phyloP scores from a whole-genome alignment of 1,284 basidiomycete species.

The Cutaneotrichosporon dermatis region DNA sequence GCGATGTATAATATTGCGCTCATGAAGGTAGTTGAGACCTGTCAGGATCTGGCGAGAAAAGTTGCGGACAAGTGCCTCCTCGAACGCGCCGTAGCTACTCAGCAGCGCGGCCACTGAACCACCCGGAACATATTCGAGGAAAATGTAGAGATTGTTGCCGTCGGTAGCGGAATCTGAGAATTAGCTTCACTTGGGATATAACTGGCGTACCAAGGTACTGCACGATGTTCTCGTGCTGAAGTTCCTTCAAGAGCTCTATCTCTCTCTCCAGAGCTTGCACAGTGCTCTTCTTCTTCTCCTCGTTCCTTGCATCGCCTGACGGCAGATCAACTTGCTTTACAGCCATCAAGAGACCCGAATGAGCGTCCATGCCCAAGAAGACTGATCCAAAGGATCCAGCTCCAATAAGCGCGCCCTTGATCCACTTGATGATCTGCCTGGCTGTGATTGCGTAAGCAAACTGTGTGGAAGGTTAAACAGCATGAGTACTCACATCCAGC shows the following conservation, averaged over 20 bases:
- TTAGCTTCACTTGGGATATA: no score
- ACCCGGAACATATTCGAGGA: slow-evolving; percentile 97
- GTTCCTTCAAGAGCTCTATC: slow-evolving; percentile 89
- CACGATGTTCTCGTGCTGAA: slow-evolving; percentile 96
- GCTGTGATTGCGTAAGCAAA: slow-evolving; percentile 34
- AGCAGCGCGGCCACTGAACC: slow-evolving; percentile 91
- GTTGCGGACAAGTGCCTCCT: slow-evolving; percentile 88
- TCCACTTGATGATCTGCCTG: slow-evolving; percentile 83
- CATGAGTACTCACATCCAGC: slow-evolving; percentile 56
- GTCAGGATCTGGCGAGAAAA: slow-evolving; percentile 91
- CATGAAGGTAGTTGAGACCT: slow-evolving; percentile 90
- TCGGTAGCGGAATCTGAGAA: slow-evolving; percentile 77
- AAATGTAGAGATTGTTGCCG: slow-evolving; percentile 88
- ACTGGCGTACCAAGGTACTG: slow-evolving; percentile 80
- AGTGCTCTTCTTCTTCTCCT: slow-evolving; percentile 93
- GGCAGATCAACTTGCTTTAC: slow-evolving; percentile 98
- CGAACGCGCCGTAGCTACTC: slow-evolving; percentile 92
- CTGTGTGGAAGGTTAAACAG: background rate
- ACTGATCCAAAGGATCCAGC: slow-evolving; percentile 94
- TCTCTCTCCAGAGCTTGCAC: slow-evolving; percentile 90
- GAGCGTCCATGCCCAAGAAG: slow-evolving; percentile 95
- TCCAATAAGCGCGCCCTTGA: slow-evolving; percentile 96
- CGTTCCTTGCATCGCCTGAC: slow-evolving; percentile 70
- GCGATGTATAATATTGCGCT: slow-evolving; percentile 96
- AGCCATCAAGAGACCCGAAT: slow-evolving; percentile 91